These are phyloP conservation scores for Coix lacrymajobi DNA, from an alignment of 176 grass and related monocot genomes.

Conservation along the genomic window DNA sequence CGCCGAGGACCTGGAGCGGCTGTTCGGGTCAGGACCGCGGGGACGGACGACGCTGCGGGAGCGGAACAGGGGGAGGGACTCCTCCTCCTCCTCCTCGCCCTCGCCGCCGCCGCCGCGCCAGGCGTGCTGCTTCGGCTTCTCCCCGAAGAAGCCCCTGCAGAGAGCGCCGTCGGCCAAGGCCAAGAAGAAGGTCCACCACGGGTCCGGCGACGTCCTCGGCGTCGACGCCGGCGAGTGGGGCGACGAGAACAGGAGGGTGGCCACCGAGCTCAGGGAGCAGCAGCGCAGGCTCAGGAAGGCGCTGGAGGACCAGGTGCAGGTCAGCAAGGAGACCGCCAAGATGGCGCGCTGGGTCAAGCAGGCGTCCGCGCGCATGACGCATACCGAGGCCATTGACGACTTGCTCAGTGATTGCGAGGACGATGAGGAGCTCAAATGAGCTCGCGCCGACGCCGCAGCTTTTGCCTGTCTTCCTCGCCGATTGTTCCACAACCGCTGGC, in stretches of 20 bases:
- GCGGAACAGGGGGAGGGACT: conserved; percentile 14
- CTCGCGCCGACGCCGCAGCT: background rate
- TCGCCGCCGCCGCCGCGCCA: conserved; percentile 30
- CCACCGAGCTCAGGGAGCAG: conserved; percentile 59
- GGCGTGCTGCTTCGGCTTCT: conserved; percentile 78
- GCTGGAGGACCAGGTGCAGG: conserved; percentile 74
- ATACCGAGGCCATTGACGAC: conserved; percentile 47
- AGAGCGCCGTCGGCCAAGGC: background rate
- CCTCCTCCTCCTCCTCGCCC: background rate
- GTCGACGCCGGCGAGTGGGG: conserved; percentile 47
- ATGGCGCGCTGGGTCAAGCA: conserved; percentile 67
- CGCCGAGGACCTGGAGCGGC: conserved; percentile 25
- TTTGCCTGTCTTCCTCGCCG: background rate
- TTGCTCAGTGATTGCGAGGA: conserved; percentile 58
- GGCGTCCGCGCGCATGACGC: conserved; percentile 72
- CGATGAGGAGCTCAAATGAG: conserved; percentile 67
- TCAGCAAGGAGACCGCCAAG: conserved; percentile 68
- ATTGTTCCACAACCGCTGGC: background rate
- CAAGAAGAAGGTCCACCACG: conserved; percentile 27
- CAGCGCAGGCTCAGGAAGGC: conserved; percentile 74
- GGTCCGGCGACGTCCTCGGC: conserved; percentile 26
- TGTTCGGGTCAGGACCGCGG: conserved; percentile 26
- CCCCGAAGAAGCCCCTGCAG: conserved; percentile 43
- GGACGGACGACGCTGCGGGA: conserved; percentile 28
- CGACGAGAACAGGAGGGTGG: conserved; percentile 44